phyloP scores from a whole-genome alignment of 371 early-diverging fungal species.

The Batrachochytrium dendrobatidis region DNA sequence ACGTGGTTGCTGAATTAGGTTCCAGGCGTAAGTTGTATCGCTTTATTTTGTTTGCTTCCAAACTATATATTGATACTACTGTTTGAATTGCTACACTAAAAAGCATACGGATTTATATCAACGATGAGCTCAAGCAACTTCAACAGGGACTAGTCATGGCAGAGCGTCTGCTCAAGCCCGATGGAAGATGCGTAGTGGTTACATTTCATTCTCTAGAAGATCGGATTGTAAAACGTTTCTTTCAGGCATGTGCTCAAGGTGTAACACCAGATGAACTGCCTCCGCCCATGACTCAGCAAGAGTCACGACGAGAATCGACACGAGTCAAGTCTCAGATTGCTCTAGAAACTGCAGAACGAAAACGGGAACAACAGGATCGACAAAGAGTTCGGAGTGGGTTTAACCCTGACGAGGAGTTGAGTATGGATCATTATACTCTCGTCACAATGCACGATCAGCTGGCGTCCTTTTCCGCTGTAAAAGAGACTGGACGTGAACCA shows the following conservation, averaged over 20 bases:
- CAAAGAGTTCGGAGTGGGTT: no score
- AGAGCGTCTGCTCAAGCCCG: slow-evolving; percentile 45
- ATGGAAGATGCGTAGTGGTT: slow-evolving; percentile 51
- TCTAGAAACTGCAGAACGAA: no score
- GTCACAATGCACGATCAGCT: no score
- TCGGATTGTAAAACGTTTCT: slow-evolving; percentile 55
- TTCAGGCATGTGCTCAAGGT: slow-evolving; percentile 14
- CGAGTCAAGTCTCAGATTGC: slow-evolving; percentile 4
- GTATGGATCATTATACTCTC: no score
- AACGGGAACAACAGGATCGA: no score
- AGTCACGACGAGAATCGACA: slow-evolving; percentile 3
- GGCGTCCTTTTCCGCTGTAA: no score
- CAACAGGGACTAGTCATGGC: slow-evolving; percentile 43
- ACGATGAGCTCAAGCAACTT: slow-evolving; percentile 61
- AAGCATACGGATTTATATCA: slow-evolving; percentile 60
- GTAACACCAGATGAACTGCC: background rate
- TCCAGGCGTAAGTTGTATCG: background rate
- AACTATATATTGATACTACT: no score
- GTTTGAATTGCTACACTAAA: no score
- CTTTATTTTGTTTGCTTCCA: no score
- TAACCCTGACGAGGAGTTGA: no score
- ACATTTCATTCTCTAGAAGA: slow-evolving; percentile 75
- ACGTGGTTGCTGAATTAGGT: background rate
- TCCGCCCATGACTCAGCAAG: background rate
- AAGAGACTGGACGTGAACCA: slow-evolving; percentile 7